Evolutionary conservation across 768 basidiomycete species (phyloP).

Genomic region (Amanita rimosa): DNA sequence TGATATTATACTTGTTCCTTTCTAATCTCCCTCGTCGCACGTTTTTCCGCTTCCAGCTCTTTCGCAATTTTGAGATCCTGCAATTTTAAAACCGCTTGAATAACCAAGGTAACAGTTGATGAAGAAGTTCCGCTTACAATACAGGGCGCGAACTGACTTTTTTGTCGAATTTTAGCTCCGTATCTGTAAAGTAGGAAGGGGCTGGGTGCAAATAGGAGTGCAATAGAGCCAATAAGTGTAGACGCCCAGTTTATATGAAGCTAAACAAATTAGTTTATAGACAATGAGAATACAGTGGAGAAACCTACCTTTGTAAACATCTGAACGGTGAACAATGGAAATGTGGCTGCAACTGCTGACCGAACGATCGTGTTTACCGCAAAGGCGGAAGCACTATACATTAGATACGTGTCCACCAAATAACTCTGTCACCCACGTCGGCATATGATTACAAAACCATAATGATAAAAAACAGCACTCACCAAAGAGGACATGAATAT

Average conservation of each 20-base stretch:
- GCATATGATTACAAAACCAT: constrained; percentile 45
- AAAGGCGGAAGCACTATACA: constrained; percentile 51
- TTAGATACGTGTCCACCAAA: constrained; percentile 47
- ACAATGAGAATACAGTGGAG: constrained; percentile 10
- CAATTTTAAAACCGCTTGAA: not conserved
- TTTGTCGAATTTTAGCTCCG: constrained; percentile 44
- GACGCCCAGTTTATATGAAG: constrained; percentile 39
- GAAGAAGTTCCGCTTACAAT: constrained; percentile 18
- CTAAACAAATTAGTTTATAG: constrained; percentile 19
- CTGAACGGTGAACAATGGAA: constrained; percentile 57
- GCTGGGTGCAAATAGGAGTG: constrained; percentile 45
- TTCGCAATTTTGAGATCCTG: constrained; percentile 33
- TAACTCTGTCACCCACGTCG: constrained; percentile 40
- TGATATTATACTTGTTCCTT: not conserved
- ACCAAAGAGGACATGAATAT: constrained; percentile 54
- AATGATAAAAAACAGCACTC: constrained; percentile 28
- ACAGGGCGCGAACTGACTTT: constrained; percentile 47
- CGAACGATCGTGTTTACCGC: constrained; percentile 52
- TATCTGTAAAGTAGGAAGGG: constrained; percentile 66
- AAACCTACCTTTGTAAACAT: constrained; percentile 47
- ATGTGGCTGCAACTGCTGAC: constrained; percentile 43
- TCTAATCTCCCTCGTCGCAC: not conserved
- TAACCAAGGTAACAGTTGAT: not conserved
- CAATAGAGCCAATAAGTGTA: constrained; percentile 46
- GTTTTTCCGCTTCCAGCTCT: constrained; percentile 19